Evolutionary conservation across 441 rosid species (phyloP).

Genomic region (Populus hybrid): DNA sequence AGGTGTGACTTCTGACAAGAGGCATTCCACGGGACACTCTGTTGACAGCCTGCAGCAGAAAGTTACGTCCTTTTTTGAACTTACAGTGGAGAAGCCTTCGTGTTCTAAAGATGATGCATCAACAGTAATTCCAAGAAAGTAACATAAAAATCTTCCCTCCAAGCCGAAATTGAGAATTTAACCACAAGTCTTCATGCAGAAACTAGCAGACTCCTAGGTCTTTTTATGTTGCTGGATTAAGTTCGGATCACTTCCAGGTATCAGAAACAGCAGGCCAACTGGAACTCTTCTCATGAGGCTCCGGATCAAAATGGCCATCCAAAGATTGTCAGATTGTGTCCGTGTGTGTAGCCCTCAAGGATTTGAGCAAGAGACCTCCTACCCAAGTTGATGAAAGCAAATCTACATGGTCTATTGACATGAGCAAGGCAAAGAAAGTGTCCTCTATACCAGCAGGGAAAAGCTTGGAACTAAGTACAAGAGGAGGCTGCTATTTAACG

Average conservation of each 20-base stretch:
- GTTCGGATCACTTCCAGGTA: constrained; percentile 45
- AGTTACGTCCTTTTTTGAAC: background rate
- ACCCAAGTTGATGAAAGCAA: constrained; percentile 60
- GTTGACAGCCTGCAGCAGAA: background rate
- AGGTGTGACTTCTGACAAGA: background rate
- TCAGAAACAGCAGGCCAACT: constrained; percentile 41
- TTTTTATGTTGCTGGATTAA: background rate
- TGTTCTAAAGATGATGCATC: background rate
- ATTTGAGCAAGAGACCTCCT: constrained; percentile 58
- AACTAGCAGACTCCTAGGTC: background rate
- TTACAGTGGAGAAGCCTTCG: background rate
- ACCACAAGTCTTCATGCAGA: background rate
- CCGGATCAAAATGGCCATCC: constrained; percentile 58
- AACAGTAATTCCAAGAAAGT: background rate
- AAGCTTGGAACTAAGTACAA: constrained; percentile 69
- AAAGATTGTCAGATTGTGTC: constrained; percentile 54
- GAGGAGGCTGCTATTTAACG: constrained; percentile 71
- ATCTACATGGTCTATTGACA: constrained; percentile 73
- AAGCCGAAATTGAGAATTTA: background rate
- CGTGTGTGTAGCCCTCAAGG: constrained; percentile 45
- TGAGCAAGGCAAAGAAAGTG: constrained; percentile 69
- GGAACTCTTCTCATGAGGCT: constrained; percentile 47
- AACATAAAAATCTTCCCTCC: background rate
- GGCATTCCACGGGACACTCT: background rate
- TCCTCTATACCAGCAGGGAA: constrained; percentile 74